Conservation (phyloP, 1,284 basidiomycete species). For the Lignosus rhinocerotis region DNA sequence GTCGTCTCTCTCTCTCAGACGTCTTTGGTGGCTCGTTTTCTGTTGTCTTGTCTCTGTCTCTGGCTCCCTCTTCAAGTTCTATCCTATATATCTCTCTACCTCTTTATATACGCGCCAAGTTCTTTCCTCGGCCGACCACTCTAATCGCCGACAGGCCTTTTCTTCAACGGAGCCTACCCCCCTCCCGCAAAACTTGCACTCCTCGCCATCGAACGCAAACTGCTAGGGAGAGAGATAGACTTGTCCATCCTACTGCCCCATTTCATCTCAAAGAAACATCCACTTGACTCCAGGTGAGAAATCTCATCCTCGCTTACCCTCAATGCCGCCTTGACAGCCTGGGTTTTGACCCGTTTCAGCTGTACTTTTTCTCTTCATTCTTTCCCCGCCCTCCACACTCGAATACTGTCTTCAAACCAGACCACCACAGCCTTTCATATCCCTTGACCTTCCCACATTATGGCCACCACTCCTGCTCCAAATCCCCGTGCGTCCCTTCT, state of each 20-base stretch:
- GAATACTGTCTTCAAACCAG: constrained; percentile 24
- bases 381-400: constrained; percentile 19
- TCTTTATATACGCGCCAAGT: constrained; percentile 35
- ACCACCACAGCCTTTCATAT: constrained; percentile 12
- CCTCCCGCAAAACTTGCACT: constrained; percentile 23
- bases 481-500: constrained; percentile 79
- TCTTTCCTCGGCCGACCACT: constrained; percentile 28
- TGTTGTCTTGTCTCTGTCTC: constrained; percentile 35
- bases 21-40: constrained; percentile 35
- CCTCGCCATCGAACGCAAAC: constrained; percentile 21
- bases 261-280: constrained; percentile 12
- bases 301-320: background rate
- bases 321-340: constrained; percentile 3
- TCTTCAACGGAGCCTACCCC: constrained; percentile 21
- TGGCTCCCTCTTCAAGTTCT: constrained; percentile 37
- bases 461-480: constrained; percentile 58
- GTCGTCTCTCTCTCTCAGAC: constrained; percentile 28
- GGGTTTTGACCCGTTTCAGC: constrained; percentile 9
- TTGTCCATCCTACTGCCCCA: constrained; percentile 26
- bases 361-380: constrained; percentile 25
- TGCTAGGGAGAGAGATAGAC: constrained; percentile 35
- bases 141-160: constrained; percentile 34
- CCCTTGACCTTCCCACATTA: constrained; percentile 31
- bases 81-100: constrained; percentile 39
- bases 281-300: constrained; percentile 10